A percentile compares a stretch with the other conserved stretches of the same genome.
Evolutionary conservation across 257 asterid species (phyloP).

Genomic region (Scutellaria galericulata): DNA sequence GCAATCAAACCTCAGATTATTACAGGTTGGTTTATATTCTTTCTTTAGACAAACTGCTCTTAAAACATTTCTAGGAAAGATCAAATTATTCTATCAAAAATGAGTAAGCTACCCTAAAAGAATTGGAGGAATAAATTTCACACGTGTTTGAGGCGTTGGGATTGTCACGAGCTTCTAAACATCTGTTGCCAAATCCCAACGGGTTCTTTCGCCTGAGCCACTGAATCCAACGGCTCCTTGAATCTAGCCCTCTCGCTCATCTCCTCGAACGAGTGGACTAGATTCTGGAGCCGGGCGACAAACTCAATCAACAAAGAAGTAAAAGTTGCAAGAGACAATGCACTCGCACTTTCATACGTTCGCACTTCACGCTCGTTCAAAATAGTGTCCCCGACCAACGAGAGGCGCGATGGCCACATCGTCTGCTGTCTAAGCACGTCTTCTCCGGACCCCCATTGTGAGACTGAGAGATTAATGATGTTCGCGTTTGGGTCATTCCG

Average conservation of each 20-base stretch:
- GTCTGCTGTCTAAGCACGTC: constrained; percentile 63
- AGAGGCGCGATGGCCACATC: constrained; percentile 94
- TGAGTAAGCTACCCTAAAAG: neutral
- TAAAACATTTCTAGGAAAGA: too few relatives aligned
- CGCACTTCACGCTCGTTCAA: constrained; percentile 81
- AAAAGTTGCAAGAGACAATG: constrained; percentile 81
- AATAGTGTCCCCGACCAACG: constrained; percentile 68
- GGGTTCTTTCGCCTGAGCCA: constrained; percentile 36
- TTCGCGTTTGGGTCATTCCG: constrained; percentile 49
- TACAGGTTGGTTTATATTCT: too few relatives aligned
- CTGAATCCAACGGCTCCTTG: constrained; percentile 44
- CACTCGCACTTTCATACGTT: constrained; percentile 91
- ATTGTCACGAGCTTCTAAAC: constrained; percentile 9
- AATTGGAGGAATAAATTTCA: neutral
- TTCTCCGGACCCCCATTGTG: constrained; percentile 80
- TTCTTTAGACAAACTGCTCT: too few relatives aligned
- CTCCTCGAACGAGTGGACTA: constrained; percentile 67
- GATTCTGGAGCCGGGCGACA: constrained; percentile 93
- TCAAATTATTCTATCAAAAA: too few relatives aligned
- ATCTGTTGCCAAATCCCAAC: constrained; percentile 48
- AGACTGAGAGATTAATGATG: constrained; percentile 42
- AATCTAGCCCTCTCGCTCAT: constrained; percentile 81
- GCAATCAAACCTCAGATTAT: too few relatives aligned
- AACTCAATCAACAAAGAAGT: constrained; percentile 87
- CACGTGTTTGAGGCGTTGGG: neutral